Base-by-base conservation (phyloP, 768 basidiomycete species). In the Lactifluus volemus region DNA sequence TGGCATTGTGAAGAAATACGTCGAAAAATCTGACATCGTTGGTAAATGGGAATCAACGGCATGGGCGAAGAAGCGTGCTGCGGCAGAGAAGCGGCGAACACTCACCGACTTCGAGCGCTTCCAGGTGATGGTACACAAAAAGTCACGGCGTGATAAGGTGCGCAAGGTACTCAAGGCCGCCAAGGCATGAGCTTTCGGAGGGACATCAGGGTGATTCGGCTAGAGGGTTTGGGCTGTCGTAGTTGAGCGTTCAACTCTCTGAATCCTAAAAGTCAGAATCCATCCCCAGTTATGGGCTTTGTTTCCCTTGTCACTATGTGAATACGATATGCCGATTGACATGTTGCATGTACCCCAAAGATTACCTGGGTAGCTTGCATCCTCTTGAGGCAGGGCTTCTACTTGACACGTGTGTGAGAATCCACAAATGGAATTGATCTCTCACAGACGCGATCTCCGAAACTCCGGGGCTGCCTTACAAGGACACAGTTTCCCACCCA, bases 21-120 rank as follows among this genome's bases (percentile, higher is more conserved):
- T 94, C 65, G 93, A 97, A 76, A 87, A 92, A 76, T 86, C 93
- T 73, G 87, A 78, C 41, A 79, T 84, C 58, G 77, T 88, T 52
- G 85, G 83, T 73, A 93, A 94, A 81, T 98, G 96, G 96, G 84
- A 88, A 63, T 83, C 81, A 70, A 88, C 88, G 21, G 68, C 79
- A 5, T 98, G 94, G 95, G 92, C 92, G 60, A 84, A 91, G 79
- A 92, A 85, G 78, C 84, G 90, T 53, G 81, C 81, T 47, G 86
- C 90, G 12, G 73, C 82, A 56, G 79, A 86, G 76, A 83, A 81
- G 74, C 82, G 94, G 71, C 81, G 86, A 74, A 77, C 79, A 70
- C 71, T 92, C 60, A 87, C 84, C 75, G 96, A 99, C 78, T 98
- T 98, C 74, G 90, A 85, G 63, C 84, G 95, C 58, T 98, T 98